Conservation (phyloP, 257 asterid species). For the Nicotiana sylvestris region DNA sequence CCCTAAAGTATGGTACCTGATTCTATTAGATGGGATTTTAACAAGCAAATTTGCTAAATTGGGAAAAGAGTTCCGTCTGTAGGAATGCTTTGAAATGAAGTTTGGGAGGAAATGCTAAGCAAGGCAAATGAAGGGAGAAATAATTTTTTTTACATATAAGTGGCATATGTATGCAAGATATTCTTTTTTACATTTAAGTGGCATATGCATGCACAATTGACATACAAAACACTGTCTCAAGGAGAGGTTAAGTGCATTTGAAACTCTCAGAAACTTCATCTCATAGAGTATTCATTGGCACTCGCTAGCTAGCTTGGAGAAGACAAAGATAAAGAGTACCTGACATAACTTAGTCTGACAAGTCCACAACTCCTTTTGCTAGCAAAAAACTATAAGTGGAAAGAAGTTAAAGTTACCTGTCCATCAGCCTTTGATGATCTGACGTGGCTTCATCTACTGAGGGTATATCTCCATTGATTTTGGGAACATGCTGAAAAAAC, state of each 20-base stretch:
- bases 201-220: background rate
- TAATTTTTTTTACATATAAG: too few relatives aligned
- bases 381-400: background rate
- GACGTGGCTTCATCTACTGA: conserved; percentile 77
- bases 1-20: too few relatives aligned
- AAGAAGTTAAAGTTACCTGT: conserved; percentile 47
- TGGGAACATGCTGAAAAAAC: conserved; percentile 68
- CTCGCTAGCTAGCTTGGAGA: background rate
- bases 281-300: background rate
- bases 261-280: background rate
- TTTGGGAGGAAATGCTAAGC: background rate
- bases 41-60: too few relatives aligned
- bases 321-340: background rate
- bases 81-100: background rate
- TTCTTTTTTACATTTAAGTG: too few relatives aligned
- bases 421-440: conserved; percentile 69
- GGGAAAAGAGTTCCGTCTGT: too few relatives aligned
- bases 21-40: too few relatives aligned
- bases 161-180: too few relatives aligned
- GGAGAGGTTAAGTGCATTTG: background rate
- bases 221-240: background rate
- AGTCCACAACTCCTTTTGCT: background rate
- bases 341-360: background rate
- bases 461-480: conserved; percentile 83
- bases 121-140: background rate